These are phyloP conservation scores for Candida freyschussii DNA, from an alignment of 1,139 yeast genomes.

Conservation along the genomic window DNA sequence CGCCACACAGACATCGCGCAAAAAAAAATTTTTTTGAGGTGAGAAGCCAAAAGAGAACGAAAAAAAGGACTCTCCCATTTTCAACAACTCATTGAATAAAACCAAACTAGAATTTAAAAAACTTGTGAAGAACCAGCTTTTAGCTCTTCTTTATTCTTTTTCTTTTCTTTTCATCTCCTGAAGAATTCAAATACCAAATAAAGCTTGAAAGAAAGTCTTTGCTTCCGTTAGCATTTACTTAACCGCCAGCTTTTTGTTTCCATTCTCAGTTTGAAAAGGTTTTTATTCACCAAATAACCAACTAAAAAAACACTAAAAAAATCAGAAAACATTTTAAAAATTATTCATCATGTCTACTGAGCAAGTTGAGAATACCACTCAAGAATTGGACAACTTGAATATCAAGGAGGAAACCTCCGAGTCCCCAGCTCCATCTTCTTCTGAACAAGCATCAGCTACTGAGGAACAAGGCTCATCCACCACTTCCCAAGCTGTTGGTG, in stretches of 20 bases:
- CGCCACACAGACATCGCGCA: too few relatives aligned
- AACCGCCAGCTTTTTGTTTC: not conserved
- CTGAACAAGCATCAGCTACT: constrained; percentile 20
- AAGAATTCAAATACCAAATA: too few relatives aligned
- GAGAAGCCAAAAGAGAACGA: too few relatives aligned
- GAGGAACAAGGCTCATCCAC: constrained; percentile 28
- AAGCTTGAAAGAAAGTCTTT: too few relatives aligned
- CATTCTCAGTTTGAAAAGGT: not conserved
- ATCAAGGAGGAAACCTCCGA: constrained; percentile 28
- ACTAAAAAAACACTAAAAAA: constrained; percentile 27
- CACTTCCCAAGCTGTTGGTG: constrained; percentile 40
- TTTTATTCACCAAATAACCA: not conserved
- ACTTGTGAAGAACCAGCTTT: too few relatives aligned
- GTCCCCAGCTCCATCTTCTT: constrained; percentile 13
- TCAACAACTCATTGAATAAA: too few relatives aligned
- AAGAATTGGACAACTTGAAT: constrained; percentile 35
- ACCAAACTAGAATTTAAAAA: too few relatives aligned
- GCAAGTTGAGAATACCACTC: constrained; percentile 30
- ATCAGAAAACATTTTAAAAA: constrained; percentile 20
- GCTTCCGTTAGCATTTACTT: too few relatives aligned
- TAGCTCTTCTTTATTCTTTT: too few relatives aligned
- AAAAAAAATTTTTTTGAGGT: too few relatives aligned
- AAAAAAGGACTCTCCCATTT: too few relatives aligned
- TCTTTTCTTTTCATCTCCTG: too few relatives aligned
- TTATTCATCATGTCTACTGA: constrained; percentile 34